Evolutionary conservation across 2,329 filamentous ascomycete genomes (phyloP), one percentile per base, ranked within the genome.

Genomic region (Fusarium sarcochroum): DNA sequence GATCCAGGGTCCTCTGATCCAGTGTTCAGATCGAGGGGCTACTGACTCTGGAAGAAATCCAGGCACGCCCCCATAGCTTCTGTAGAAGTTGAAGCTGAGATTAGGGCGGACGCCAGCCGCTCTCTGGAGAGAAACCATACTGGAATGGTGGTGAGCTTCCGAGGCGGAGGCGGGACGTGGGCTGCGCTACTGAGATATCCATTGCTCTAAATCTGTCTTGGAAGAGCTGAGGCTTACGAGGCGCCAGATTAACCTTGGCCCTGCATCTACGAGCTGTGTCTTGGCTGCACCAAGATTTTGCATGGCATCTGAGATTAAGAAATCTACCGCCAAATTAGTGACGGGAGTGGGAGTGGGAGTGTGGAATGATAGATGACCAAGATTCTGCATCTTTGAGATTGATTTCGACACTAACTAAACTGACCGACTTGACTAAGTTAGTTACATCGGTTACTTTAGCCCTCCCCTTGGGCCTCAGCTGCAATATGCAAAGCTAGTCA

Each of bases 11-110:
- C 61, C 53, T 67, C 53, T 56, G 48, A 49, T 47, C 37, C 46
- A 64, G n/a, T 27, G n/a, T 45, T 42, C 59, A 38, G 37, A 58
- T 51, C 59, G 40, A 7, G 40, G 21, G 51, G 21, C 41, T 44
- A 37, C 37, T 63, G 32, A 35, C 21, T 57, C 48, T 51, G 54
- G 48, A n/a, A 52, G 25, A 58, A 34, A 58, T 68, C 53, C 48
- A 53, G 50, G 49, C 68, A 66, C 66, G 65, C 68, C 58, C 59
- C 68, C 37, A 38, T 45, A 37, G 60, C 54, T 55, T 52, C 38
- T 44, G 40, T 50, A 21, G 47, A 51, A 53, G 13, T 21, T 46
- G 37, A 54, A 37, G 40, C 49, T 62, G 52, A 63, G 41, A 53
- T 52, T 41, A 48, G 51, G 46, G 60, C 62, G 54, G 47, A 45